A percentile compares a stretch with the other conserved stretches of the same genome.
phyloP scores from a whole-genome alignment of 225 moss, liverwort and hornwort species.

The Pleurozium schreberi region DNA sequence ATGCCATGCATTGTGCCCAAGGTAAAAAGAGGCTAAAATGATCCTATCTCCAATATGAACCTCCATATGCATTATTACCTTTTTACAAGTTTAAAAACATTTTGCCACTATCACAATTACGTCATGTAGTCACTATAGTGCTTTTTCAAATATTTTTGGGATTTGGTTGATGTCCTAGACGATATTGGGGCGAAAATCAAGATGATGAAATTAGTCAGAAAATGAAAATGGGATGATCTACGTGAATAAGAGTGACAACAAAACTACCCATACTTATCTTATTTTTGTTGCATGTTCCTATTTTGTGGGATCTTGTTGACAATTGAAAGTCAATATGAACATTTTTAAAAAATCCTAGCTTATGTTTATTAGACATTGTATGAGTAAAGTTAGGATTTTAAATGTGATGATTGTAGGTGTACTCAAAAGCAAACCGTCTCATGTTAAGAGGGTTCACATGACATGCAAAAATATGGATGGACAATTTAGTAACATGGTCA shows the following conservation, averaged over 20 bases:
- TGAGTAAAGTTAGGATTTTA: not conserved
- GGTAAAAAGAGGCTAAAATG: not conserved
- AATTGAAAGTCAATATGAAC: not conserved
- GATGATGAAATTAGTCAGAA: not conserved
- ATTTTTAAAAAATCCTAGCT: not conserved
- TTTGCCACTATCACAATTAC: not conserved
- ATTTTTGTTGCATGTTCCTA: not conserved
- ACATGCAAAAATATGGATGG: not conserved
- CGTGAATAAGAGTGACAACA: not conserved
- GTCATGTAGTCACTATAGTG: fast-evolving
- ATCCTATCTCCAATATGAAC: not conserved
- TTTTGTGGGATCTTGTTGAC: not conserved
- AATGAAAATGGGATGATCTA: not conserved
- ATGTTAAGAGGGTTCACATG: fast-evolving
- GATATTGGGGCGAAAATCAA: not conserved
- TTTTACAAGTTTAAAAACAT: fast-evolving
- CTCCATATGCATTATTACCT: not conserved
- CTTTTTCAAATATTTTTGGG: fast-evolving
- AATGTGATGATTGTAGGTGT: not conserved
- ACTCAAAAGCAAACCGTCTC: not conserved
- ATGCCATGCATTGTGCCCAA: fast-evolving
- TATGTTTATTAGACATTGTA: fast-evolving
- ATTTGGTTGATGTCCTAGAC: fast-evolving
- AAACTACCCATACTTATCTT: not conserved
- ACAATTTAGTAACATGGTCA: fast-evolving